Conservation (phyloP, 2,329 filamentous ascomycete genomes). For the Myriosclerotinia duriaeana region DNA sequence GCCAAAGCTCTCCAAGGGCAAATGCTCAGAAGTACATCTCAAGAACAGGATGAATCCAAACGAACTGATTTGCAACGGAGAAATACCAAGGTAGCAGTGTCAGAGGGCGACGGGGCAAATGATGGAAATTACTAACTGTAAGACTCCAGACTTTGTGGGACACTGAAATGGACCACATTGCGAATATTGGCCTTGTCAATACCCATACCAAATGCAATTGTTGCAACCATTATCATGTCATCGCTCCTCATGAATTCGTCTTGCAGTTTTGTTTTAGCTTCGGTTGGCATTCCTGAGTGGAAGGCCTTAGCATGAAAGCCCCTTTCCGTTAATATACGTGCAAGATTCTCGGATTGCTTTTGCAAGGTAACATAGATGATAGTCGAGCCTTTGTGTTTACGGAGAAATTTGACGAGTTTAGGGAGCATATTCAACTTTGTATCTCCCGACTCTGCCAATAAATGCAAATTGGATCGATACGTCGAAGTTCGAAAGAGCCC, state of each 20-base stretch:
- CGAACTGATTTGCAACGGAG: background rate
- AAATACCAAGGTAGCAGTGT: background rate
- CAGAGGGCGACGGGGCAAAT: no score
- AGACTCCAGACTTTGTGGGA: slow-evolving; percentile 54
- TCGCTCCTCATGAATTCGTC: slow-evolving; percentile 52
- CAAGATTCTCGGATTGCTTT: slow-evolving; percentile 50
- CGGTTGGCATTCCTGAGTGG: slow-evolving; percentile 51
- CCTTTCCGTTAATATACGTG: slow-evolving; percentile 41
- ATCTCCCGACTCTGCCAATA: slow-evolving; percentile 50
- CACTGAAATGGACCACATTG: slow-evolving; percentile 54
- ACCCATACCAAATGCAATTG: slow-evolving; percentile 61
- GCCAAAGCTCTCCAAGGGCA: background rate
- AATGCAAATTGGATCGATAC: slow-evolving; percentile 55
- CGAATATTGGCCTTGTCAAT: slow-evolving; percentile 58
- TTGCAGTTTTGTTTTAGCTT: slow-evolving; percentile 49
- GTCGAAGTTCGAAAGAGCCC: slow-evolving; percentile 59
- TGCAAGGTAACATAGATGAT: slow-evolving; percentile 63
- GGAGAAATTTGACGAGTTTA: slow-evolving; percentile 50
- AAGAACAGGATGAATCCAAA: background rate
- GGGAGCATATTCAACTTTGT: slow-evolving; percentile 49
- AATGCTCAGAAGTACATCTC: background rate
- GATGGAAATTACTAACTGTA: slow-evolving; percentile 44
- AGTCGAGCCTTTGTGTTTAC: slow-evolving; percentile 52
- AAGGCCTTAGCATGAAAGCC: slow-evolving; percentile 49
- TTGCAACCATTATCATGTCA: slow-evolving; percentile 52